Base-by-base conservation (phyloP, 1,284 basidiomycete genomes). In the Sanghuangporus baumii region DNA sequence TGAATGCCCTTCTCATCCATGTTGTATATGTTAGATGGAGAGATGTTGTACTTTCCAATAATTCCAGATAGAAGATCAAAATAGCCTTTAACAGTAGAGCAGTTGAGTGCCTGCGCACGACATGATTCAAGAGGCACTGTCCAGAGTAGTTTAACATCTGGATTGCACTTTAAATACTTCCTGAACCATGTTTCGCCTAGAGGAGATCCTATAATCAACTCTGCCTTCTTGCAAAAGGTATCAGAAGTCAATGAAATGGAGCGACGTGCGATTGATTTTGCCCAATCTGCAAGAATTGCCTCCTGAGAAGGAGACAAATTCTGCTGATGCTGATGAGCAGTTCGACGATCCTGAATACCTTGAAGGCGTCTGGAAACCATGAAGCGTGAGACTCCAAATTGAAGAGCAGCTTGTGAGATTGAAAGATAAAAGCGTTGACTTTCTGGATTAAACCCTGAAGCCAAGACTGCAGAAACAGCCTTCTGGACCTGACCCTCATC, bases 1-100 rank as follows among this genome's bases (percentile, higher is more conserved):
- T 68, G 68, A 31, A 67, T 20, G 5, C 67, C 66, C 54, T 69
- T 69, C 55, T 71, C 69, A 62, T 72, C 71, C 68, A 70, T 68
- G 48, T 71, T 71, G 20, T 65, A 71, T 4, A 67, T 55, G 48
- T 71, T 68, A 36, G 67, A 58, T 18, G 59, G 63, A n/a, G 66
- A 60, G 14, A 72, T 67, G 8, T 66, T 60, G 40, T 65, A 59
- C 16, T 67, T 26, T 2, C 14, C 20, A 14, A 69, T 55, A 12
- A 62, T 65, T 0, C 60, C 59, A 0, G 38, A 36, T 16, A 70
- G 60, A 12, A 66, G 36, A 0, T 65, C 37, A 46, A 69, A 70
- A 46, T 67, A 66, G 1, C 63, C 56, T 4, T 65, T 36, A 0
- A 69, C 67, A 36, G 57, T 62, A 18, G 51, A 56, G 31, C 16